Evolutionary conservation across 805 yeast species (phyloP).

Genomic region (Pichia manshurica): DNA sequence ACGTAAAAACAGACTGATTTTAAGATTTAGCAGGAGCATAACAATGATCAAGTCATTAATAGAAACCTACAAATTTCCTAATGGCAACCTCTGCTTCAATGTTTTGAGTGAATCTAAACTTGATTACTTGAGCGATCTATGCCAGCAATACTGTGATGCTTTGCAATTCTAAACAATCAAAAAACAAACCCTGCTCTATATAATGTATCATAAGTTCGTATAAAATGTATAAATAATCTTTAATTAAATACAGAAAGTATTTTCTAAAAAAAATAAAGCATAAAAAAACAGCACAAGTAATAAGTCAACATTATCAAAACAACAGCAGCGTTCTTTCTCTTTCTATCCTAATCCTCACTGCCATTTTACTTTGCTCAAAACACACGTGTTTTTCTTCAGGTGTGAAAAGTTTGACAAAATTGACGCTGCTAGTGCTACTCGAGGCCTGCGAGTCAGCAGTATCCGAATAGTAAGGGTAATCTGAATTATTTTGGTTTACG

Average conservation of each 20-base stretch:
- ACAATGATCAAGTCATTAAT: conserved; percentile 30
- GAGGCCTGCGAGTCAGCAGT: conserved; percentile 14
- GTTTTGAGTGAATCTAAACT: conserved; percentile 34
- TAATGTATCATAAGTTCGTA: conserved; percentile 4
- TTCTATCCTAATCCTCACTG: conserved; percentile 32
- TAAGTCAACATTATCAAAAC: not conserved
- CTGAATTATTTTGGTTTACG: conserved; percentile 11
- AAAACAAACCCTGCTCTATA: not conserved
- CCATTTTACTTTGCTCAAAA: conserved; percentile 30
- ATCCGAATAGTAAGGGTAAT: conserved; percentile 17
- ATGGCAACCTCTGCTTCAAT: conserved; percentile 33
- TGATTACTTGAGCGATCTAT: conserved; percentile 33
- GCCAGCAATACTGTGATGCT: conserved; percentile 37
- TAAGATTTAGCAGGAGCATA: conserved; percentile 31
- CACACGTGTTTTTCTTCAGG: conserved; percentile 24
- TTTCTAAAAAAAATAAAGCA: not conserved
- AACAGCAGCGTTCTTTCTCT: conserved; percentile 23
- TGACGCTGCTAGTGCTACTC: conserved; percentile 11
- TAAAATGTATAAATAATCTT: not conserved
- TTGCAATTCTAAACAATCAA: conserved; percentile 26
- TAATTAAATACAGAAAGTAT: not conserved
- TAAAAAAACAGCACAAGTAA: not conserved
- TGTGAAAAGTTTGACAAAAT: conserved; percentile 16
- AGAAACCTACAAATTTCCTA: conserved; percentile 31
- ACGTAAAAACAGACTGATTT: conserved; percentile 23